phyloP scores from a whole-genome alignment of 257 asterid genomes.

The Sherardia arvensis region DNA sequence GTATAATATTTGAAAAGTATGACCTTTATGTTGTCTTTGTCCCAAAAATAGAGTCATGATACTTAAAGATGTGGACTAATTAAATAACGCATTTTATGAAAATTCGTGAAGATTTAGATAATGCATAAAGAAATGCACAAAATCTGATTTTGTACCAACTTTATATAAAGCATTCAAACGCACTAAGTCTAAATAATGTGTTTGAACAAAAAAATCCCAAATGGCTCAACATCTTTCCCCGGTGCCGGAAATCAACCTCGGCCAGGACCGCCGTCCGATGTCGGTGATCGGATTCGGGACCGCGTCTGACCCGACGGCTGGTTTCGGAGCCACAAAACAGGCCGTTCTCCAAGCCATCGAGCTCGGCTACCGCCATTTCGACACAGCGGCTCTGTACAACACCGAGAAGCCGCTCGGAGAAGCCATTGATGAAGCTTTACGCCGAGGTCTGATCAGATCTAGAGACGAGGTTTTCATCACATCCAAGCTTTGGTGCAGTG shows the following conservation, averaged over 20 bases:
- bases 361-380: slow-evolving; percentile 56
- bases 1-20: too few relatives aligned
- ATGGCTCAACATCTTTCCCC: not conserved
- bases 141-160: too few relatives aligned
- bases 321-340: slow-evolving; percentile 22
- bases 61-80: too few relatives aligned
- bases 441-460: slow-evolving; percentile 26
- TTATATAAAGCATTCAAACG: too few relatives aligned
- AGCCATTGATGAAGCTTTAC: slow-evolving; percentile 41
- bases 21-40: too few relatives aligned
- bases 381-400: slow-evolving; percentile 51
- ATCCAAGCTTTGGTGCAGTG: slow-evolving; percentile 50
- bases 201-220: too few relatives aligned
- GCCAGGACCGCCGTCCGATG: slow-evolving; percentile 25
- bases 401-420: slow-evolving; percentile 50
- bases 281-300: slow-evolving; percentile 56
- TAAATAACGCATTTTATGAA: too few relatives aligned
- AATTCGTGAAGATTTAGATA: too few relatives aligned
- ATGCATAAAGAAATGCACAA: too few relatives aligned
- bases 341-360: slow-evolving; percentile 44
- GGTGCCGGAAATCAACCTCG: slow-evolving; percentile 25
- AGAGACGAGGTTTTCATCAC: slow-evolving; percentile 46
- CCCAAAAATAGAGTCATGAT: too few relatives aligned
- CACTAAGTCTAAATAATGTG: too few relatives aligned
- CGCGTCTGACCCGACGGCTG: slow-evolving; percentile 36